Percentiles rank a stretch among this genome's conserved stretches.
phyloP scores from a whole-genome alignment of 371 early-diverging fungal genomes.

The Cokeromyces recurvatus region DNA sequence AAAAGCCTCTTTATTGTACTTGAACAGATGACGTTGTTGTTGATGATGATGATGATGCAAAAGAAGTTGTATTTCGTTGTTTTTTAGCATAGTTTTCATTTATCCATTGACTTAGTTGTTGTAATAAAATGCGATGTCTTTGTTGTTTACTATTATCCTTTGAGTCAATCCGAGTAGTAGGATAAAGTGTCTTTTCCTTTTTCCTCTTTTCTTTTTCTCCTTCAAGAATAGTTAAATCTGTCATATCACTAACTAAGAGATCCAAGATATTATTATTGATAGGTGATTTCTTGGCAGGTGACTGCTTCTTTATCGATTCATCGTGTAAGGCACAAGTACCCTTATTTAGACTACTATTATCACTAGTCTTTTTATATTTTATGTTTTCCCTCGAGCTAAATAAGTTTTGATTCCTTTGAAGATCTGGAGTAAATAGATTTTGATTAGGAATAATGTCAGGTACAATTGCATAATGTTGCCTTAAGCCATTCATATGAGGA shows the following conservation, averaged over 20 bases:
- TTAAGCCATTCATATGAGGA: constrained; percentile 8
- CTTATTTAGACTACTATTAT: background rate
- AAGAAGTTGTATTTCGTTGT: background rate
- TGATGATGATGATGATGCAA: background rate
- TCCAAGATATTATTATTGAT: constrained; percentile 18
- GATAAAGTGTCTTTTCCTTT: constrained; percentile 3
- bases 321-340: no score
- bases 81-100: constrained; percentile 3
- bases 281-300: constrained; percentile 14
- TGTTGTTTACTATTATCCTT: background rate
- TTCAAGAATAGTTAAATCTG: constrained; percentile 10
- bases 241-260: constrained; percentile 17
- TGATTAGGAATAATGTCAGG: constrained; percentile 4
- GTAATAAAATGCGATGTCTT: constrained; percentile 11
- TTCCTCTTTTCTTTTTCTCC: constrained; percentile 1
- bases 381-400: constrained; percentile 13
- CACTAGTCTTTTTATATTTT: constrained; percentile 8
- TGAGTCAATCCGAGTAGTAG: background rate
- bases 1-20: background rate
- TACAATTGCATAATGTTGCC: constrained; percentile 11
- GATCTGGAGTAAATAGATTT: constrained; percentile 5
- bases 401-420: constrained; percentile 8
- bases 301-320: background rate
- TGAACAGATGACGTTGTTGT: background rate
- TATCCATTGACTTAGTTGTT: constrained; percentile 14